These are phyloP conservation scores for Boehmeria nivea DNA, from an alignment of 306 rosid species.

Conservation along the genomic window DNA sequence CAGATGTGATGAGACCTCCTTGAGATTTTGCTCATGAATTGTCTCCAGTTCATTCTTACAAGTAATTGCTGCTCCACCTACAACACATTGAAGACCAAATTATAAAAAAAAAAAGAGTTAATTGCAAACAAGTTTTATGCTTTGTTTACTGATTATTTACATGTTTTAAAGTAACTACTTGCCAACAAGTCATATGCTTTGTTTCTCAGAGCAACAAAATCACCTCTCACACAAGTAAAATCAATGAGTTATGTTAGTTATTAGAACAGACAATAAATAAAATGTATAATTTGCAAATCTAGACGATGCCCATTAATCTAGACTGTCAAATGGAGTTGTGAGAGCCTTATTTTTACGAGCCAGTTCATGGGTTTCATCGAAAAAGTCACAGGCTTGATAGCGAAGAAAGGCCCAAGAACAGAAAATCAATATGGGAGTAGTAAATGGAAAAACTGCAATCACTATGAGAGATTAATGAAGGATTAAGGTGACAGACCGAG, in stretches of 20 bases:
- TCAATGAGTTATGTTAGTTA: no score
- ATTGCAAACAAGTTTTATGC: background rate
- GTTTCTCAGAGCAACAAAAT: background rate
- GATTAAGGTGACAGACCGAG: conserved; percentile 41
- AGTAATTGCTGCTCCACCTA: conserved; percentile 93
- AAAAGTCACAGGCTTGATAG: background rate
- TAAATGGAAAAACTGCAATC: no score
- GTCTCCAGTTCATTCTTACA: conserved; percentile 75
- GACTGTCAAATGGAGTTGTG: no score
- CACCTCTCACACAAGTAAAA: background rate
- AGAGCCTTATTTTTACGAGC: no score
- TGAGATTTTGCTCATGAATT: conserved; percentile 64
- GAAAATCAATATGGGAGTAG: no score
- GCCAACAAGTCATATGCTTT: background rate
- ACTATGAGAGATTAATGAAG: no score
- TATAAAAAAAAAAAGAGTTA: background rate
- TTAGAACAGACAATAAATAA: no score
- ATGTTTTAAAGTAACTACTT: background rate
- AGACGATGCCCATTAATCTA: no score
- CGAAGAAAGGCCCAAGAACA: no score
- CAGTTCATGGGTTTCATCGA: background rate
- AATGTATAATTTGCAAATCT: no score
- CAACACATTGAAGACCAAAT: conserved; percentile 8
- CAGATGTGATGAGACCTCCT: conserved; percentile 64
- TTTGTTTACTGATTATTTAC: no score